Evolutionary conservation across 164 flowering plant genomes (phyloP).

Genomic region (Protea cynaroides): DNA sequence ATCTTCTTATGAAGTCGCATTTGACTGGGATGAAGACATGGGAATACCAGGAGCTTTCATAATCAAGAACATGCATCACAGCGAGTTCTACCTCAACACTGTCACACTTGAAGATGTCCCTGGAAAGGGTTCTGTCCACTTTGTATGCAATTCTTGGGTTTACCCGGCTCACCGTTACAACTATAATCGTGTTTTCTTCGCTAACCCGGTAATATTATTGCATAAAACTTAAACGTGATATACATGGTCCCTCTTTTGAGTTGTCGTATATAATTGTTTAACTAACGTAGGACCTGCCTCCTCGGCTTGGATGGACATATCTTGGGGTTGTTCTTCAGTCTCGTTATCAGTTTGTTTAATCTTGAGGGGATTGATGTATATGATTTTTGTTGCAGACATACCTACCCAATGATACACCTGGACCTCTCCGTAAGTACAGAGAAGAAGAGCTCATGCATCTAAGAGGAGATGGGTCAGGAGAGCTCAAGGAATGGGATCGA

Average conservation of each 20-base stretch:
- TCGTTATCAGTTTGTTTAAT: no score
- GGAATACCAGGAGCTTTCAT: slow-evolving; percentile 78
- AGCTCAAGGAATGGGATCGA: slow-evolving; percentile 77
- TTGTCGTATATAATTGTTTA: no score
- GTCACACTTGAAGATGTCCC: slow-evolving; percentile 63
- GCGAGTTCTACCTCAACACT: slow-evolving; percentile 63
- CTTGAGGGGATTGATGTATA: no score
- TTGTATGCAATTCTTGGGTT: slow-evolving; percentile 85
- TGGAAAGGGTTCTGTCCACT: slow-evolving; percentile 48
- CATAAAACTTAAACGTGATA: no score
- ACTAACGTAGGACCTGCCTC: no score
- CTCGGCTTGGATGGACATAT: no score
- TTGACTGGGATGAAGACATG: slow-evolving; percentile 61
- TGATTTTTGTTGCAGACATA: slow-evolving; percentile 34
- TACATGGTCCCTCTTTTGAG: no score
- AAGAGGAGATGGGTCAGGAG: slow-evolving; percentile 53
- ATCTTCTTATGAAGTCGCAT: slow-evolving; percentile 31
- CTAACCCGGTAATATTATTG: slow-evolving; percentile 19
- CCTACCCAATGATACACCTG: slow-evolving; percentile 67
- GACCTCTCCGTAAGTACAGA: slow-evolving; percentile 40
- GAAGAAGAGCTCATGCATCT: slow-evolving; percentile 65
- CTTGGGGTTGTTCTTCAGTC: no score
- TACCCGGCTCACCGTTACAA: slow-evolving; percentile 53
- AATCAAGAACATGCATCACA: slow-evolving; percentile 55
- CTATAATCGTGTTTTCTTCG: slow-evolving; percentile 27